Percentiles rank a stretch among this genome's conserved stretches.
phyloP scores from a whole-genome alignment of 805 yeast genomes.

The Cyberlindnera amylophila region DNA sequence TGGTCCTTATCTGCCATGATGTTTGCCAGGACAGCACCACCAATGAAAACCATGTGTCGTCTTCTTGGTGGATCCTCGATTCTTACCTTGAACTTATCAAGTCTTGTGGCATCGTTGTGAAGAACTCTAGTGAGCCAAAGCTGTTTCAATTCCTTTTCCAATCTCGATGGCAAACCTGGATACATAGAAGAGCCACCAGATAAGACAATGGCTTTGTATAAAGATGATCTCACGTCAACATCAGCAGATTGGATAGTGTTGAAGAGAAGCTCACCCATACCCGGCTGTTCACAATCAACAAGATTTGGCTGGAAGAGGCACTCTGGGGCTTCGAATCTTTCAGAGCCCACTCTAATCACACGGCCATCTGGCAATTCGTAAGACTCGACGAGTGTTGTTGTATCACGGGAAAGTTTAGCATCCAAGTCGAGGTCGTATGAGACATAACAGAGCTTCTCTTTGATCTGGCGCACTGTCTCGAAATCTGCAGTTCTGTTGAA shows the following conservation, averaged over 20 bases:
- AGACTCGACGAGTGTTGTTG: slow-evolving; percentile 89
- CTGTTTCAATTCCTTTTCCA: slow-evolving; percentile 95
- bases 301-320: slow-evolving; percentile 94
- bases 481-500: slow-evolving; percentile 98
- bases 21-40: slow-evolving; percentile 96
- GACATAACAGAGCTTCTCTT: slow-evolving; percentile 93
- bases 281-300: slow-evolving; percentile 95
- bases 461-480: slow-evolving; percentile 96
- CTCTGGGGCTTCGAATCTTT: slow-evolving; percentile 95
- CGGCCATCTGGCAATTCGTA: slow-evolving; percentile 97
- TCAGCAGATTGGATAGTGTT: slow-evolving; percentile 94
- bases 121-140: slow-evolving; percentile 89
- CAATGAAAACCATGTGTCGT: slow-evolving; percentile 97
- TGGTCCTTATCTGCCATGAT: slow-evolving; percentile 98
- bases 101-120: slow-evolving; percentile 79
- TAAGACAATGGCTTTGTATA: slow-evolving; percentile 87
- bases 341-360: slow-evolving; percentile 88
- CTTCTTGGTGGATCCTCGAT: slow-evolving; percentile 99
- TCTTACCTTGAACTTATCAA: slow-evolving; percentile 89
- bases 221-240: slow-evolving; percentile 83
- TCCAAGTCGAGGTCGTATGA: slow-evolving; percentile 92
- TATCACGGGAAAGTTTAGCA: slow-evolving; percentile 80
- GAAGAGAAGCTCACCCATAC: slow-evolving; percentile 89
- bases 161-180: slow-evolving; percentile 93
- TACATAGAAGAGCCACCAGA: slow-evolving; percentile 99